A percentile compares a stretch with the other conserved stretches of the same genome.
Evolutionary conservation across 768 basidiomycete genomes (phyloP).

Genomic region (Auriscalpium microsporum): DNA sequence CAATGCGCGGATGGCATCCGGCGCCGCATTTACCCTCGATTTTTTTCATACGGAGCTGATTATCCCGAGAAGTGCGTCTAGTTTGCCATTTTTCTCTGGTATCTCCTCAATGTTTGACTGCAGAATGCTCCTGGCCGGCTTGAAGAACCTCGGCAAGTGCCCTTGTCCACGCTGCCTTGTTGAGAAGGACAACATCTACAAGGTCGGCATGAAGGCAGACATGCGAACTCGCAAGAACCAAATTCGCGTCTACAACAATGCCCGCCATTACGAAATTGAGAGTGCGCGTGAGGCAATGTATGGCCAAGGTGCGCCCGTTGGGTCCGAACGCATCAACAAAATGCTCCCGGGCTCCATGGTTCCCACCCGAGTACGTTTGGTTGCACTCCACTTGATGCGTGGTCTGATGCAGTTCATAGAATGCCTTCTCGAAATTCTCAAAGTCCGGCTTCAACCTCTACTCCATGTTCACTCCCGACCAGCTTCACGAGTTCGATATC

Average conservation of each 20-base stretch:
- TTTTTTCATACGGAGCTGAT: conserved; percentile 21
- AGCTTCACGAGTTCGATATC: conserved; percentile 34
- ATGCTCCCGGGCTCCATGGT: conserved; percentile 24
- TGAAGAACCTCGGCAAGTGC: conserved; percentile 19
- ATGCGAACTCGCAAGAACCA: background rate
- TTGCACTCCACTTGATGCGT: background rate
- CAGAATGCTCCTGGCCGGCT: conserved; percentile 20
- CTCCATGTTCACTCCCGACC: conserved; percentile 24
- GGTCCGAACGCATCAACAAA: conserved; percentile 19
- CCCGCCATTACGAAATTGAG: conserved; percentile 4
- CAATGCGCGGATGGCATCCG: conserved; percentile 15
- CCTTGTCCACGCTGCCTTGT: conserved; percentile 25
- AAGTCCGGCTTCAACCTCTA: conserved; percentile 19
- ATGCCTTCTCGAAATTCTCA: conserved; percentile 25
- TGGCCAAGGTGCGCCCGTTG: conserved; percentile 19
- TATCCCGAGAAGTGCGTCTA: conserved; percentile 21
- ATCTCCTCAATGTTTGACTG: background rate
- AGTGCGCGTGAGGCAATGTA: conserved; percentile 22
- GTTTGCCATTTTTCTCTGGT: background rate
- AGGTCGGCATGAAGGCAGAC: conserved; percentile 18
- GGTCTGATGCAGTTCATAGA: conserved; percentile 17
- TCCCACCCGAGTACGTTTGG: conserved; percentile 21
- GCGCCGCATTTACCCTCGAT: conserved; percentile 14
- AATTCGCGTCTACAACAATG: conserved; percentile 10
- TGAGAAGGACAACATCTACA: conserved; percentile 10